A percentile compares a stretch with the other conserved stretches of the same genome.
Conservation (phyloP, 352 stramenopile species). For the Pythium rishiriense region DNA sequence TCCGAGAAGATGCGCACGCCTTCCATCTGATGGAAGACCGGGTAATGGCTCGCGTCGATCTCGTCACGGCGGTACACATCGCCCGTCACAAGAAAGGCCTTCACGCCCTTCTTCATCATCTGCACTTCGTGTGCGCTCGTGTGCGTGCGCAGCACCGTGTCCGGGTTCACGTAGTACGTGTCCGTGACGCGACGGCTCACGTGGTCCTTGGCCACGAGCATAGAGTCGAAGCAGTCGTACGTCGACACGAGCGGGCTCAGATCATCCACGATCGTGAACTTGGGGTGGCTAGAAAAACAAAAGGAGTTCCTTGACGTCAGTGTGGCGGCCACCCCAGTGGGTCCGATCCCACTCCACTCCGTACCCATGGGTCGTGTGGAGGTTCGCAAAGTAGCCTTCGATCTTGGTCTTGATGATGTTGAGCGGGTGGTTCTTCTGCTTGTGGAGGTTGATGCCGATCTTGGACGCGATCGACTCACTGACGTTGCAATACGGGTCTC, state of each 20-base stretch:
- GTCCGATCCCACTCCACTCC: no score
- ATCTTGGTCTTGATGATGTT: conserved; percentile 95
- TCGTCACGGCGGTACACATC: conserved; percentile 98
- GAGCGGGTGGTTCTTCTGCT: conserved; percentile 82
- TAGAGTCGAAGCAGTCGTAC: conserved; percentile 90
- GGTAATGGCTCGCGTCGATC: conserved; percentile 99
- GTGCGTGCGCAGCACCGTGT: conserved; percentile 83
- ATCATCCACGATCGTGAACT: conserved; percentile 86
- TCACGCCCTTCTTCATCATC: conserved; percentile 84
- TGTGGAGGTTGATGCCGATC: conserved; percentile 89
- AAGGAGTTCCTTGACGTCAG: background rate
- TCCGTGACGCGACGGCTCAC: conserved; percentile 85
- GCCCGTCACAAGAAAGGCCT: conserved; percentile 92
- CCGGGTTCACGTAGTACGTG: conserved; percentile 90
- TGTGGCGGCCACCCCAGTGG: no score
- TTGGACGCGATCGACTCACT: conserved; percentile 83
- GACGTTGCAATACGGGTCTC: conserved; percentile 88
- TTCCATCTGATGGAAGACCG: conserved; percentile 99
- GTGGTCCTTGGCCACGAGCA: conserved; percentile 91
- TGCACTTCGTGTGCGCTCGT: conserved; percentile 94
- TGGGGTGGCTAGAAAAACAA: conserved; percentile 53
- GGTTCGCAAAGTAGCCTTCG: conserved; percentile 86
- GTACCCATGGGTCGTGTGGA: conserved; percentile 61
- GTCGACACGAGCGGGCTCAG: conserved; percentile 85
- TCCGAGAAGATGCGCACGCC: conserved; percentile 95